A percentile compares a stretch with the other conserved stretches of the same genome.
Conservation (phyloP, 305 asterid species). For the Plantago lanceolata region DNA sequence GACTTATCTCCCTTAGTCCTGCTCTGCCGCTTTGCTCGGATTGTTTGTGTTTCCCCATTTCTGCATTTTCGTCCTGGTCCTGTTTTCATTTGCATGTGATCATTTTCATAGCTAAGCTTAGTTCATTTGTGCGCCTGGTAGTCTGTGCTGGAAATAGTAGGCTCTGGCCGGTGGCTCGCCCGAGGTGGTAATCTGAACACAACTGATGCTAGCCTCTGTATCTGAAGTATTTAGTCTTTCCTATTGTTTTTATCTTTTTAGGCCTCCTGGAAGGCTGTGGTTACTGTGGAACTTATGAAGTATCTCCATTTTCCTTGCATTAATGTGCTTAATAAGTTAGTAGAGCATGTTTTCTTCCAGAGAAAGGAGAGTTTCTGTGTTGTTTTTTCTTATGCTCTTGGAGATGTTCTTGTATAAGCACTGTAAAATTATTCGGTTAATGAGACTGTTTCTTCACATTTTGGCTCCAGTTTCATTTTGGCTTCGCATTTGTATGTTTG, state of each 20-base stretch:
- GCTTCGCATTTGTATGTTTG: too few species aligned
- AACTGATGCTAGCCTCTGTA: slow-evolving; percentile 18
- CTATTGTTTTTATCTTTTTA: not conserved
- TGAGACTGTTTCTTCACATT: slow-evolving; percentile 1
- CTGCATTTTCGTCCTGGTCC: slow-evolving; percentile 3
- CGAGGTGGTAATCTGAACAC: slow-evolving; percentile 48
- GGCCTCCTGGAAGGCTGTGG: slow-evolving; percentile 1
- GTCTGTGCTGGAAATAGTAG: slow-evolving; percentile 35
- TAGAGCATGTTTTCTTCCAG: slow-evolving; percentile 6
- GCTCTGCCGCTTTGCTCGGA: slow-evolving; percentile 20
- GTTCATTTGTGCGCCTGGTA: slow-evolving; percentile 46
- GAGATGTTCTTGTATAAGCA: slow-evolving; percentile 6
- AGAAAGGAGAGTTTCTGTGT: slow-evolving; percentile 12
- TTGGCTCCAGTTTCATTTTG: not conserved
- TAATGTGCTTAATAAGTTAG: slow-evolving; percentile 11
- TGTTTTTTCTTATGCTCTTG: not conserved
- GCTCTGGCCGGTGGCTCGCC: slow-evolving; percentile 39
- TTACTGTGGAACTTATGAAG: slow-evolving; percentile 5
- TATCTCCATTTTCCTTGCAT: slow-evolving; percentile 4
- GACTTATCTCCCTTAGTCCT: slow-evolving; percentile 13
- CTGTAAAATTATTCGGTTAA: slow-evolving; percentile 9
- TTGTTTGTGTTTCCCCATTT: slow-evolving; percentile 17
- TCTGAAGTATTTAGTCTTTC: slow-evolving; percentile 15
- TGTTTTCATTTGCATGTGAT: slow-evolving; percentile 21
- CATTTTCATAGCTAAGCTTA: slow-evolving; percentile 16